Evolutionary conservation across 768 basidiomycete species (phyloP).

Genomic region (Suillus subalutaceus): DNA sequence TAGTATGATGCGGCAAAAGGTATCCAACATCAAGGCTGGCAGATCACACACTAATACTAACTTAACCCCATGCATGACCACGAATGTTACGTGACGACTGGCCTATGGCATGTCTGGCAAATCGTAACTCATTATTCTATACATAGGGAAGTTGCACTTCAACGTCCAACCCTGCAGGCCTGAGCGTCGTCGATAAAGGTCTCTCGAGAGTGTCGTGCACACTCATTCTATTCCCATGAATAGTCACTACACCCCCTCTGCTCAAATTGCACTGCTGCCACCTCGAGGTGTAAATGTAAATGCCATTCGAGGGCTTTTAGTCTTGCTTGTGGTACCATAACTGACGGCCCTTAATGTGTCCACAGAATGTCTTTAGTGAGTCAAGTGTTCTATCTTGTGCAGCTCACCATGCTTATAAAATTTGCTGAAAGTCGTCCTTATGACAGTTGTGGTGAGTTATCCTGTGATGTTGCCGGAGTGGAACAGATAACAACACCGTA

Average conservation of each 20-base stretch:
- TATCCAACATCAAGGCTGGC: not conserved
- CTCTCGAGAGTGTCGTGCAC: not conserved
- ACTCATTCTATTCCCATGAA: not conserved
- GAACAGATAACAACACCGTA: not conserved
- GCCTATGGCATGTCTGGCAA: not conserved
- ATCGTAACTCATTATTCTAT: not conserved
- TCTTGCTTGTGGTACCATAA: not conserved
- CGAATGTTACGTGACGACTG: not conserved
- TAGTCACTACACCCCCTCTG: not conserved
- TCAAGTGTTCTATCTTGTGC: not conserved
- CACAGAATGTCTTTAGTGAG: not conserved
- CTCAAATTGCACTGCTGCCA: not conserved
- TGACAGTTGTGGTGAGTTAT: not conserved
- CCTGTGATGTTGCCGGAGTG: not conserved
- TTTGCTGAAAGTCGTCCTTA: not conserved
- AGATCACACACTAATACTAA: not conserved
- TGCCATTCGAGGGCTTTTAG: not conserved
- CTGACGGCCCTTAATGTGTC: not conserved
- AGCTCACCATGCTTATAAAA: not conserved
- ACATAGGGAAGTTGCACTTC: not conserved
- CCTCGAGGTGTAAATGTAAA: not conserved
- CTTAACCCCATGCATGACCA: not conserved
- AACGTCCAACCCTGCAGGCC: not conserved
- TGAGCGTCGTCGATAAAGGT: not conserved
- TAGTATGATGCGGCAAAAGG: too few species aligned